Evolutionary conservation across 768 basidiomycete genomes (phyloP), one percentile per base, ranked within the genome.

Genomic region (Neoboletus subvelutipes): DNA sequence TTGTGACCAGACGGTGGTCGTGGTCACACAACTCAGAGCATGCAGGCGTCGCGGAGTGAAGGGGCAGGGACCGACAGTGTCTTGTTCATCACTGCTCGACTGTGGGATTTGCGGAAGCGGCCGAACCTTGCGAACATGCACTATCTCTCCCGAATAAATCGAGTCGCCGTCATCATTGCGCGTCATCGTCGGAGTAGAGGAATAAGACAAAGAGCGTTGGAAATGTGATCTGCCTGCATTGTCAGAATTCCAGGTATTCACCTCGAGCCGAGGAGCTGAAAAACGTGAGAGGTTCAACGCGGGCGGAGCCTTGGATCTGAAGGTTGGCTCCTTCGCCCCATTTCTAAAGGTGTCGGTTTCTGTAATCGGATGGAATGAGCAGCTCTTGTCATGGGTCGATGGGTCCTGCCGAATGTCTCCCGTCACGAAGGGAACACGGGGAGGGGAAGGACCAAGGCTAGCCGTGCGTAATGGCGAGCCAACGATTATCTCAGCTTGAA

Each of bases 1-100:
- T 41, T 71, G 63, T 34, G 70, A 73, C 71, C 65, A 70, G 18
- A 72, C 58, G 6, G 68, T 53, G 12, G 52, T 13, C 47, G 41
- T 41, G 28, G 60, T 70, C 46, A 37, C 47, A 15, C 47, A 41
- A 47, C 55, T 64, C 39, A n/a, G 49, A 17, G 7, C 22, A 15
- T 18, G 53, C 24, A 29, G 29, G 20, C 18, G 24, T 36, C 20
- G 51, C 28, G 28, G 31, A 45, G 33, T 34, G 28, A 37, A 17
- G 12, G 15, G 36, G 3, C 20, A 28, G 24, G 57, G 43, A 15
- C 22, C 40, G 8, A 24, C 24, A 3, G 55, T 18, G n/a, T 52
- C 20, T 31, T 42, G 37, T 39, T 61, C 66, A 8, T 41, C 29
- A 15, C 36, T 17, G 2, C 18, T 24, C 4, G 31, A 29, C 50